Base-by-base conservation (phyloP, 352 stramenopile genomes). In the Phytophthora pinifolia region DNA sequence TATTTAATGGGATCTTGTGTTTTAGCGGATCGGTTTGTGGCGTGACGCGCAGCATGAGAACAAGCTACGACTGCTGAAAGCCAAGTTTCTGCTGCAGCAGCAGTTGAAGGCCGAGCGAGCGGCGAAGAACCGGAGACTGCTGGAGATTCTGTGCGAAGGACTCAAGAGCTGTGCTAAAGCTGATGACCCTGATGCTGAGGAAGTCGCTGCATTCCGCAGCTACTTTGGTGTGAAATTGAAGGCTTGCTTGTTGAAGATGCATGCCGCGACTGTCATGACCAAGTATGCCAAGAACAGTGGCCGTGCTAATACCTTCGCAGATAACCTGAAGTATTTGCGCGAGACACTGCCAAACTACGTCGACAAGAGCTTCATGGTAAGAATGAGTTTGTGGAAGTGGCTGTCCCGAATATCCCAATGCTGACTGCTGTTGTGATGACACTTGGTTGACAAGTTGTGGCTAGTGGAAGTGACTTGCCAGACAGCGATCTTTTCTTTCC, bases 381-480 rank as follows among this genome's bases (percentile, higher is more conserved):
- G 59, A 29, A 37, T 30, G n/a, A 15, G 8, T 18, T 2, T 52
- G n/a, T 15, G 33, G 35, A 27, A 27, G 22, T 27, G 22, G 22
- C 22, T 27, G 22, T 27, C 22, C 22, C 22, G 12, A 29, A 33
- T 14, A 34, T 44, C 18, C 34, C 22, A 46, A 32, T 55, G 14
- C 36, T 61, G 29, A 56, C 46, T 37, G 30, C 18, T 27, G 10
- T 2, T 49, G 30, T 44, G 17, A 6, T 43, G n/a, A 35, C 51
- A 33, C 13, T 48, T 45, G 31, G 6, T 56, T 34, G 46, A 6
- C 14, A 8, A 92, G 82, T 54, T 84, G 20, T 92, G 82, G 82
- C 49, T 92, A 7, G 62, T 88, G 17, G 77, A 87, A 41, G 44
- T 86, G 30, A 78, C 74, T 6, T 88, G 67, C 35, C 82, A 89